Evolutionary conservation across 2,329 filamentous ascomycete genomes (phyloP).

Genomic region (Sarocladium oryzae): DNA sequence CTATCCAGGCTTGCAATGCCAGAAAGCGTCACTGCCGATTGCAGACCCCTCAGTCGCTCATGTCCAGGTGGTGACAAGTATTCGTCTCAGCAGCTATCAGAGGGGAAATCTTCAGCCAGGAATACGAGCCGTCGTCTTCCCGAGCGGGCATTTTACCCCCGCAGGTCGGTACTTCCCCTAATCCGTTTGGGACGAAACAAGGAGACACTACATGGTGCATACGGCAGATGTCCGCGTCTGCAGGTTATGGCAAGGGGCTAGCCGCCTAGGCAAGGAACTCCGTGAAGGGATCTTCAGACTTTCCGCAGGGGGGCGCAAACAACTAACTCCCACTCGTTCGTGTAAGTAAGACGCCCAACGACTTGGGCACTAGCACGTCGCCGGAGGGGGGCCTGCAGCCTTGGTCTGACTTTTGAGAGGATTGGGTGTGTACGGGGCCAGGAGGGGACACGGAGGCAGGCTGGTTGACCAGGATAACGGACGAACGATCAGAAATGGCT

Average conservation of each 20-base stretch:
- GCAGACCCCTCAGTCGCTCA: no score
- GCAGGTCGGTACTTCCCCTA: background rate
- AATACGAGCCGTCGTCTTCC: background rate
- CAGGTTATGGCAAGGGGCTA: background rate
- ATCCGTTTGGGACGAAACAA: background rate
- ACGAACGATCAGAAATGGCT: background rate
- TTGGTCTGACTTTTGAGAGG: background rate
- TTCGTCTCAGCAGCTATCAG: no score
- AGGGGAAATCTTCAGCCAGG: background rate
- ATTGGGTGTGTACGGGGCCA: background rate
- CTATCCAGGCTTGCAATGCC: background rate
- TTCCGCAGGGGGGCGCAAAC: background rate
- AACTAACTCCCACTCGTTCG: constrained; percentile 1
- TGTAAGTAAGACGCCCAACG: no score
- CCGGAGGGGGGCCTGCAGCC: no score
- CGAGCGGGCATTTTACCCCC: background rate
- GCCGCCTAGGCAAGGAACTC: background rate
- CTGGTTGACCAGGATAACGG: background rate
- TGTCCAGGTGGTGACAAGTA: no score
- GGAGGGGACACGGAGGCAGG: background rate
- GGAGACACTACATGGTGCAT: background rate
- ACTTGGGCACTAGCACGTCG: no score
- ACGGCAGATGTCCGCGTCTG: constrained; percentile 1
- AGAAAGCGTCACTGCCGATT: no score
- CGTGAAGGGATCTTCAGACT: background rate